Percentiles rank a stretch among this genome's conserved stretches.
These are phyloP conservation scores for Daedaleopsis nitida DNA, from an alignment of 768 basidiomycete species.

Conservation along the genomic window DNA sequence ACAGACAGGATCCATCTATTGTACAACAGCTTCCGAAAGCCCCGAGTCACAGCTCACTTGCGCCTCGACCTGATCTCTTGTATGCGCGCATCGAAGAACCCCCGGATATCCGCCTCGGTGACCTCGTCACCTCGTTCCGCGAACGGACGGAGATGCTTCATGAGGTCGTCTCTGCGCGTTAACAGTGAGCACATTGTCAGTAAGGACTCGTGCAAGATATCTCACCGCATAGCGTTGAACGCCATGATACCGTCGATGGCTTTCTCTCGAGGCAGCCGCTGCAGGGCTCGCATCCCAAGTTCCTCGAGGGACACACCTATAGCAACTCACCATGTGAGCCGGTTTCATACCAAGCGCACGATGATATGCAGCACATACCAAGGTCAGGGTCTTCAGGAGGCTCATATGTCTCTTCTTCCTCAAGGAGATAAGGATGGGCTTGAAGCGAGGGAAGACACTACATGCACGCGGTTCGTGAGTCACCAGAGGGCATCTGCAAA, in stretches of 20 bases:
- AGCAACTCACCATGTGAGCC: neutral
- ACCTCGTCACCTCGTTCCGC: constrained; percentile 78
- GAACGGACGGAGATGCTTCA: constrained; percentile 75
- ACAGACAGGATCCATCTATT: neutral
- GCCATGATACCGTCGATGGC: constrained; percentile 85
- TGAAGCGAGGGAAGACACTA: constrained; percentile 65
- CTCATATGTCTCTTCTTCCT: constrained; percentile 84
- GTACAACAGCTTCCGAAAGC: neutral
- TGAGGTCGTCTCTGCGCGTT: constrained; percentile 61
- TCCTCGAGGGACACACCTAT: constrained; percentile 79
- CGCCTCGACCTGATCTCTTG: constrained; percentile 13
- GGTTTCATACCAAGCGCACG: neutral
- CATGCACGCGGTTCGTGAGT: neutral
- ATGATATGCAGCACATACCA: constrained; percentile 42
- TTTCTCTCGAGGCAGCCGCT: constrained; percentile 72
- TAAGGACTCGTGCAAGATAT: neutral
- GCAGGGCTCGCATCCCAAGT: constrained; percentile 77
- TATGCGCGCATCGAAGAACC: constrained; percentile 22
- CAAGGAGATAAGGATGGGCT: constrained; percentile 58
- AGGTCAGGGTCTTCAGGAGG: constrained; percentile 88
- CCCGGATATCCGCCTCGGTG: constrained; percentile 63
- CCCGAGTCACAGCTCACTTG: neutral
- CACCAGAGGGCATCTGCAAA: neutral
- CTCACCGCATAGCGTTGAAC: constrained; percentile 81
- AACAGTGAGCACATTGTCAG: constrained; percentile 4